A percentile compares a stretch with the other conserved stretches of the same genome.
Conservation (phyloP, 1,284 basidiomycete genomes). For the Wolfiporia cocos region DNA sequence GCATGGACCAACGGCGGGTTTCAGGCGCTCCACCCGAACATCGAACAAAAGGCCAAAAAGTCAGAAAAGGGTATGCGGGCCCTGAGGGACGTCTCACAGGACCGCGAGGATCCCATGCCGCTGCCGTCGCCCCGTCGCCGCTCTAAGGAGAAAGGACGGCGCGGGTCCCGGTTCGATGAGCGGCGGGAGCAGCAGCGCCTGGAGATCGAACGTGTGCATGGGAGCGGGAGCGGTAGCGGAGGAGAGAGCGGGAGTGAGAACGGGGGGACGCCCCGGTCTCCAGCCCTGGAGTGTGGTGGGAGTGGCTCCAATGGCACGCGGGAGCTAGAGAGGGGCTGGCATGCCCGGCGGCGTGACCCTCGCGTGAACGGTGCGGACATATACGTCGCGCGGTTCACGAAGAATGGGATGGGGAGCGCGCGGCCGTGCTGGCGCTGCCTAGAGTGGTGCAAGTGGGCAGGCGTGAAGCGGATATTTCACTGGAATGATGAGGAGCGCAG, state of each 20-base stretch:
- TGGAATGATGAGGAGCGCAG: conserved; percentile 37
- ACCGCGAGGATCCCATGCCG: conserved; percentile 11
- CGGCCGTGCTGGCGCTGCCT: conserved; percentile 50
- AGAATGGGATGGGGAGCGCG: conserved; percentile 40
- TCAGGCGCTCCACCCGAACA: conserved; percentile 20
- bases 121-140: conserved; percentile 7
- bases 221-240: conserved; percentile 11
- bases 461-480: conserved; percentile 50
- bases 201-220: no score
- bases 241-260: conserved; percentile 11
- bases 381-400: conserved; percentile 47
- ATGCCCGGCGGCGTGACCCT: conserved; percentile 33
- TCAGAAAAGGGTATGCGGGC: conserved; percentile 19
- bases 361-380: conserved; percentile 48
- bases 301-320: conserved; percentile 2
- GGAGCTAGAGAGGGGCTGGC: conserved; percentile 26
- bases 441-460: conserved; percentile 53
- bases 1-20: conserved; percentile 28
- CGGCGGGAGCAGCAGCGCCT: no score
- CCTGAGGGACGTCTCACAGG: conserved; percentile 18
- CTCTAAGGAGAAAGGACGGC: conserved; percentile 14
- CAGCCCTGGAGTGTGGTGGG: background rate
- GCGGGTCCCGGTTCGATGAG: conserved; percentile 1
- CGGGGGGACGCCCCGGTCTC: background rate
- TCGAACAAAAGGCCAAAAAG: conserved; percentile 23